Percentiles rank a stretch among this genome's conserved stretches.
phyloP scores from a whole-genome alignment of 495 filamentous ascomycete genomes.

The Neurospora sp. region DNA sequence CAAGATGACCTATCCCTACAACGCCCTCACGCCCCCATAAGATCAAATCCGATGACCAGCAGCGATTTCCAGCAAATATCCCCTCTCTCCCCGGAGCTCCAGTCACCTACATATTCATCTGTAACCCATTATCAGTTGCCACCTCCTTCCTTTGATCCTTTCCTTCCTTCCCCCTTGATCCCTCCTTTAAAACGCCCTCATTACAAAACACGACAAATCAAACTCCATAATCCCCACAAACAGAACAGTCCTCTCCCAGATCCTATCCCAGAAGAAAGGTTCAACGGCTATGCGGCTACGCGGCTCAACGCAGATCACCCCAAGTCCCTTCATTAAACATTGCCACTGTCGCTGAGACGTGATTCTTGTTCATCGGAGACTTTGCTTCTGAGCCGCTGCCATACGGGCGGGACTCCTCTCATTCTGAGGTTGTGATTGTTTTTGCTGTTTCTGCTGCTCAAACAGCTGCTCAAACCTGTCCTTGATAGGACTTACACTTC shows the following conservation, averaged over 20 bases:
- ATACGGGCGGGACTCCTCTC: background rate
- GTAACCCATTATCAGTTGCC: background rate
- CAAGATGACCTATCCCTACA: background rate
- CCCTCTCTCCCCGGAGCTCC: background rate
- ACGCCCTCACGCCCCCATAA: background rate
- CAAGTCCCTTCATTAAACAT: background rate
- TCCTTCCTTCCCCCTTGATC: background rate
- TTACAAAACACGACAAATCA: background rate
- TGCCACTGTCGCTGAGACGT: background rate
- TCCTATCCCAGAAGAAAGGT: background rate
- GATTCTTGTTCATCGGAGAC: background rate
- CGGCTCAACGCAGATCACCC: background rate
- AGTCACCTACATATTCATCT: background rate
- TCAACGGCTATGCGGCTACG: background rate
- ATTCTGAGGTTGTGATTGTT: background rate
- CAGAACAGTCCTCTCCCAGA: background rate
- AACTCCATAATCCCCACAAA: background rate
- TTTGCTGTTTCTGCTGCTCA: background rate
- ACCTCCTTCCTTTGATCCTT: background rate
- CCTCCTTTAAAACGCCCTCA: background rate
- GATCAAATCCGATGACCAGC: background rate
- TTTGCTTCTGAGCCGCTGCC: background rate
- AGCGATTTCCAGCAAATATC: background rate
- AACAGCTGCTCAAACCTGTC: background rate
- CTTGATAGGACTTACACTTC: background rate